Conservation (phyloP, 78 protist genomes). For the Capsaspora owczarzaki region DNA sequence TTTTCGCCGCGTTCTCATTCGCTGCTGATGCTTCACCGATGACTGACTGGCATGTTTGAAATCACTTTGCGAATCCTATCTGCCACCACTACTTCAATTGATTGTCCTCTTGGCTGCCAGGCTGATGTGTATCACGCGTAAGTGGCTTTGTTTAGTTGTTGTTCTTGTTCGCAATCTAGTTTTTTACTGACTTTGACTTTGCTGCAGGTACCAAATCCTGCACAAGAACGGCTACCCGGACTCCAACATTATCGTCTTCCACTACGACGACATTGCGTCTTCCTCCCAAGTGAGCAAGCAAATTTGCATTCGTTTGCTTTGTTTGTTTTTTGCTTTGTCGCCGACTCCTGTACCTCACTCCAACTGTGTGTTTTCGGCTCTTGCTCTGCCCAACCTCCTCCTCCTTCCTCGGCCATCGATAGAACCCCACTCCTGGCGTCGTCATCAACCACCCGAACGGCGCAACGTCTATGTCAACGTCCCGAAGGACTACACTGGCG, state of each 20-base stretch:
- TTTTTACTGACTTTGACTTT: not conserved
- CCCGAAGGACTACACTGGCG: conserved; percentile 23
- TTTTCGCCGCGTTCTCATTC: not conserved
- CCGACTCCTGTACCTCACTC: too few species aligned
- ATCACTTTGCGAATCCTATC: not conserved
- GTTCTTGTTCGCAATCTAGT: not conserved
- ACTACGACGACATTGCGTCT: conserved; percentile 45
- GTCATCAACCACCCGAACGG: conserved; percentile 35
- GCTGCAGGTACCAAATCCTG: conserved; percentile 29
- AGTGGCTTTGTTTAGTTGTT: conserved; percentile 1
- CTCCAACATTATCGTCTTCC: conserved; percentile 4
- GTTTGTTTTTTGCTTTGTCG: too few species aligned
- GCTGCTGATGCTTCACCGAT: too few species aligned
- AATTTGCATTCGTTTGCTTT: too few species aligned
- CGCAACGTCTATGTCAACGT: conserved; percentile 18
- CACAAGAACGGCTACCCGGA: conserved; percentile 23
- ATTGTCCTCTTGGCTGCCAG: not conserved
- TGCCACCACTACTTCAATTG: not conserved
- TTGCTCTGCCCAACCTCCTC: too few species aligned
- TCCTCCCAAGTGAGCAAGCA: too few species aligned
- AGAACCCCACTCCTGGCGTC: conserved; percentile 34
- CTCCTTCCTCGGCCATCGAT: too few species aligned
- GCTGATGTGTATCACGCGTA: conserved; percentile 1
- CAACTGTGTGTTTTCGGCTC: too few species aligned
- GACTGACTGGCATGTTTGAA: too few species aligned